Evolutionary conservation across 768 basidiomycete genomes (phyloP).

Genomic region (Mycena rebaudengoi): DNA sequence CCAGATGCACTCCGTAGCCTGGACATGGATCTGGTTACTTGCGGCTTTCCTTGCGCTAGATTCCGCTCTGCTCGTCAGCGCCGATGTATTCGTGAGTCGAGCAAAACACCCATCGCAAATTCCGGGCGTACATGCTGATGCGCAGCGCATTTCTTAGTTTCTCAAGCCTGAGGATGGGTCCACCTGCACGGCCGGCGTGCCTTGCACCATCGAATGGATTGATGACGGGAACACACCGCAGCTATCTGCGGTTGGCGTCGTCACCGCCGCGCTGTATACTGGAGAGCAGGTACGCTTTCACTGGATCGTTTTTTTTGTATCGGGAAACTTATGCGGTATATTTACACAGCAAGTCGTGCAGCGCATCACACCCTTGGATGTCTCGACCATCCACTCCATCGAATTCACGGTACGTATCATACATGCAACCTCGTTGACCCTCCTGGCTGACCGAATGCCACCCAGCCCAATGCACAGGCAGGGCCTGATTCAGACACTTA

Average conservation of each 20-base stretch:
- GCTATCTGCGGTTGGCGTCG: conserved; percentile 54
- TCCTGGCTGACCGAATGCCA: background rate
- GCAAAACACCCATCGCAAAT: too few species aligned
- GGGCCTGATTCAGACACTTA: conserved; percentile 67
- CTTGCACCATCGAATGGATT: conserved; percentile 66
- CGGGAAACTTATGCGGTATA: background rate
- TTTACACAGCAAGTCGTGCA: conserved; percentile 63
- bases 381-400: conserved; percentile 54
- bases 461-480: conserved; percentile 61
- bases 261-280: conserved; percentile 65
- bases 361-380: conserved; percentile 62
- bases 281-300: conserved; percentile 56
- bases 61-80: conserved; percentile 38
- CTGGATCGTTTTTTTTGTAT: background rate
- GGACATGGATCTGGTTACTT: too few species aligned
- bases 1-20: conserved; percentile 17
- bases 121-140: background rate
- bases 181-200: conserved; percentile 60
- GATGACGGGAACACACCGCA: conserved; percentile 68
- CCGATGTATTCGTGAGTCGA: conserved; percentile 52
- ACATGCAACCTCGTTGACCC: background rate
- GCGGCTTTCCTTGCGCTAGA: conserved; percentile 33
- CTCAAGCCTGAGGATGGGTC: conserved; percentile 52
- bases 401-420: conserved; percentile 61
- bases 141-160: conserved; percentile 45